Evolutionary conservation across 805 yeast species (phyloP), one percentile per base, ranked within the genome.

Genomic region (Saccharomycopsis guyanensis): DNA sequence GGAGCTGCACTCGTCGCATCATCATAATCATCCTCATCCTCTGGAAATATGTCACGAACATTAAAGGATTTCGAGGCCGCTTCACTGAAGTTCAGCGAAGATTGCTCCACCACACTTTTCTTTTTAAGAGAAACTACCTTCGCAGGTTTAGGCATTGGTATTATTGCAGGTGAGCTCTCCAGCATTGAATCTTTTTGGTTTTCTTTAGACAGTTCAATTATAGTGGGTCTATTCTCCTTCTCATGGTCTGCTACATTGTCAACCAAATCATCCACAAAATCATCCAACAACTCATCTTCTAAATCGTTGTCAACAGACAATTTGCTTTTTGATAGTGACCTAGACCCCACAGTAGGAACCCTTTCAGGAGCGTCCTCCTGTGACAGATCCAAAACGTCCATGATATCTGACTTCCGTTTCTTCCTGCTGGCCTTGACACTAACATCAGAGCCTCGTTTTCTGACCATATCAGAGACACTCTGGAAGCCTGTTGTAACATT

Each of bases 401-500:
- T 44, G 25, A 41, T 32, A 19, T 37, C 42, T 4, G 46, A 37
- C 25, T 25, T 29, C 15, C 38, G 10, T 22, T 43, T 43, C 37
- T 43, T 38, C 32, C 8, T 40, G 18, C 23, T 18, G n/a, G 23
- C 25, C 6, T 19, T n/a, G 5, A 15, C 23, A 37, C 23, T 18
- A 18, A 18, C 27, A 19, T 19, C 33, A 33, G 19, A 15, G 13
- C 47, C 51, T 8, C 40, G 42, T 46, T 65, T 66, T 27, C 61
- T 60, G 0, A 80, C 71, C 57, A 82, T 54, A 3, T 60, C 59
- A 2, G 75, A 68, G 1, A 78, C 86, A 19, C 65, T 63, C 32
- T 66, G 66, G 53, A 84, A 82, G 0, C 87, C 89, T 0, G 80
- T 73, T 35, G 71, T 74, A 3, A 77, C 89, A 55, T 77, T 70